Evolutionary conservation across 176 grass and related monocot genomes (phyloP), one percentile per base, ranked within the genome.

Genomic region (Luzula sylvatica): DNA sequence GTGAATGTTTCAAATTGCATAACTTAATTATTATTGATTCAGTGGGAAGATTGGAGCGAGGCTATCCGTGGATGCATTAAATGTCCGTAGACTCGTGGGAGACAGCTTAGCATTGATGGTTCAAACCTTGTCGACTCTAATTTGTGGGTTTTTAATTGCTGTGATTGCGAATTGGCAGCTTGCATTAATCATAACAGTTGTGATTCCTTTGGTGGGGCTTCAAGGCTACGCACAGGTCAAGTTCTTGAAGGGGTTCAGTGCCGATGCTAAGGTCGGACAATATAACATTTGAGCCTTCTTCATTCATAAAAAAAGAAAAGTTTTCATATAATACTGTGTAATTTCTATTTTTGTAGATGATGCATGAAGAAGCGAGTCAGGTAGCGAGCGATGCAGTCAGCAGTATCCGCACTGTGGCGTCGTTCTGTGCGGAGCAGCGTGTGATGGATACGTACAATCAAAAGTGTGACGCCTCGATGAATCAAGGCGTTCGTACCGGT

Each of bases 301-400:
- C n/a, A n/a, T n/a, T n/a, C n/a, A n/a, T n/a, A n/a, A n/a, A n/a
- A n/a, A n/a, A n/a, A n/a, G n/a, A n/a, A n/a, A 35, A 1, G 30
- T 4, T 7, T 35, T 4, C 5, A 35, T 35, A 35, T 35, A 35
- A 25, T 59, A 75, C 4, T 52, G 16, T 50, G 57, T 38, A 17
- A 16, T 15, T 15, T 26, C 17, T 62, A 29, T 58, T 18, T 13
- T 27, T 86, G 51, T 44, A 94, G 87, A 69, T 77, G 64, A 94
- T 87, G 87, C 83, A 94, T 27, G 82, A 94, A 41, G 82, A 87
- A 41, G 82, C 88, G 62, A 94, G 82, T 53, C 78, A 94, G 57
- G 72, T 94, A 55, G 87, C 82, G 47, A 94, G 72, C 64, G 78
- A 82, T 43, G 87, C 87, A 50, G 88, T 94, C 3, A 81, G 78